Evolutionary conservation across 2,329 filamentous ascomycete genomes (phyloP), one percentile per base, ranked within the genome.

Genomic region (Xylaria sp.): DNA sequence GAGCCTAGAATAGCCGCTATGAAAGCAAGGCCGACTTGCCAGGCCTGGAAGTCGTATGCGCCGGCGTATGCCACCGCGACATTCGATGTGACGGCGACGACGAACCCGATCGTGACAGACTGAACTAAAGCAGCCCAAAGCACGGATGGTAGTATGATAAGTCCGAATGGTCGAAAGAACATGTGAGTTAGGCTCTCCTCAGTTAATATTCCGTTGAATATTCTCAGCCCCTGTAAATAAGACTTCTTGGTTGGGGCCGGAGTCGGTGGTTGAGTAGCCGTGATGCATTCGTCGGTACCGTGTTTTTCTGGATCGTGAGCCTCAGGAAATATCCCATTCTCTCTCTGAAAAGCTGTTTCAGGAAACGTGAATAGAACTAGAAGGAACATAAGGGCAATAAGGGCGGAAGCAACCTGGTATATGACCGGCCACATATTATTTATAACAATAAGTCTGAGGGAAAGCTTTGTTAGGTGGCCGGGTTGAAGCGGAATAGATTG

Each of bases 111-210:
- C 1, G 83, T 84, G 2, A 82, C 83, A 1, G 83, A 78, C 73
- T 83, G 79, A 17, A 85, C 80, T 2, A 85, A 73, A 11, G 84
- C 81, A 2, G 82, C 82, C 84, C 84, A 87, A 2, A 87, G 73
- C 0, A 87, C 80, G 0, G 82, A 78, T 4, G 84, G 84, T 1
- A 87, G 75, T 2, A 78, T 59, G 11, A 85, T 78, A 28, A 87
- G 73, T 2, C 79, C 76, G 19, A 86, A 69, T 1, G 84, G 84
- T 0, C 84, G 81, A 7, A 81, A 40, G 57, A 81, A 77, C 67
- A 87, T 79, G 60, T 78, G 82, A 56, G 76, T 70, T 1, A 85
- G 58, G 31, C 77, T 78, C 69, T 86, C 84, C 3, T 74, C 61
- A 0, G 83, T 85, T 57, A 79, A 74, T 0, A 65, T 74, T 2